Evolutionary conservation across 345 rosid species (phyloP), one percentile per base, ranked within the genome.

Genomic region (Eucalyptus camaldulensis): DNA sequence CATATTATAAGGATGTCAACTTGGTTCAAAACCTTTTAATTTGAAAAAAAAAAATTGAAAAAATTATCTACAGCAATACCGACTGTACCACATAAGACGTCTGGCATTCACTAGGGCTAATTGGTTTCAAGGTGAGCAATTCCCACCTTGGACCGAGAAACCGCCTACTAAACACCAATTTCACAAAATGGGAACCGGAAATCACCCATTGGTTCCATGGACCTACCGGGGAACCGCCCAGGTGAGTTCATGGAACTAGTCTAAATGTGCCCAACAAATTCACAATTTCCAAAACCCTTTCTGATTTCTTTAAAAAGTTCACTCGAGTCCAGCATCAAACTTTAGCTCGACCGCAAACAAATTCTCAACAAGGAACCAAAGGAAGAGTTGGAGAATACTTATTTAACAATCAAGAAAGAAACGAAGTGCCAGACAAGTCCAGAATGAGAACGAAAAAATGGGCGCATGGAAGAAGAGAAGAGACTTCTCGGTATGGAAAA

Each of bases 71-170:
- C 13, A 0, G 3, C 0, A 4, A 58, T 5, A 9, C 0, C 3
- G 0, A 24, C 0, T 1, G 2, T 0, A 0, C 6, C n/a, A 25
- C 8, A 6, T 60, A 60, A 27, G 16, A 27, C 0, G 0, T 43
- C 8, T 3, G 1, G 0, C 2, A 11, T 27, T 4, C 69, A 27
- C 16, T 56, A 24, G 62, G 1, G 3, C 0, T 56, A 10, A 56
- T 56, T 1, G 12, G 11, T 56, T 53, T 2, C 0, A 21, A 0
- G 13, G 29, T 56, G 0, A 56, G 27, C 29, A 0, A 24, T 56
- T 56, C 29, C 62, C 29, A 9, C 29, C 3, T 56, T 56, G 13
- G 2, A 56, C 4, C 1, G 0, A 1, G 13, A 56, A 56, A 4
- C 6, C 29, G 0, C 13, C 29, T 24, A 24, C 13, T 56, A 56